Evolutionary conservation across 2,329 filamentous ascomycete species (phyloP).

Genomic region (Emergomyces pasteurianus): DNA sequence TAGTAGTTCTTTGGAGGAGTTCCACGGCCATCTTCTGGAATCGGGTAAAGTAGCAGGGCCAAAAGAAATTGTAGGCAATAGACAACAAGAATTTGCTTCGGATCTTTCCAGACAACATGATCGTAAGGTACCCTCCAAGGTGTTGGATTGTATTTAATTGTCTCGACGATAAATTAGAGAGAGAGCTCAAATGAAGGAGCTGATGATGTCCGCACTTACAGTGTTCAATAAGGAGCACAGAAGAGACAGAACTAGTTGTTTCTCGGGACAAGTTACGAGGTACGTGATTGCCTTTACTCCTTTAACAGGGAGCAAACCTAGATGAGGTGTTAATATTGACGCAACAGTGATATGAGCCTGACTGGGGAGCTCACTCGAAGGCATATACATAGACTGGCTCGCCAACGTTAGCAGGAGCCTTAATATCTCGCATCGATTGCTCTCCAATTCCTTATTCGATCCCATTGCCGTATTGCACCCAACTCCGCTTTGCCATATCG

Average conservation of each 20-base stretch:
- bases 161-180: constrained; percentile 37
- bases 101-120: constrained; percentile 79
- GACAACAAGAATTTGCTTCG: constrained; percentile 79
- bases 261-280: constrained; percentile 75
- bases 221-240: constrained; percentile 92
- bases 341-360: not conserved
- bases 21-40: constrained; percentile 60
- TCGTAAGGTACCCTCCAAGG: constrained; percentile 93
- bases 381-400: constrained; percentile 89
- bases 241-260: constrained; percentile 79
- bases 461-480: constrained; percentile 83
- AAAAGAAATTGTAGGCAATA: constrained; percentile 88
- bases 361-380: constrained; percentile 44
- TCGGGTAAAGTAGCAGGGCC: constrained; percentile 71
- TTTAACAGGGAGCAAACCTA: constrained; percentile 59
- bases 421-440: constrained; percentile 80
- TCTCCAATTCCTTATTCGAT: constrained; percentile 85
- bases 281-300: constrained; percentile 80
- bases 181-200: not conserved
- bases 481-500: constrained; percentile 96
- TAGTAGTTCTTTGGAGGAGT: constrained; percentile 76
- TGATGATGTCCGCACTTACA: constrained; percentile 39
- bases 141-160: constrained; percentile 89
- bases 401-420: constrained; percentile 74
- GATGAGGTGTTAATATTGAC: constrained; percentile 2